A percentile compares a stretch with the other conserved stretches of the same genome.
Conservation (phyloP, 2,329 filamentous ascomycete species). For the Pseudocercospora pini-densiflorae region DNA sequence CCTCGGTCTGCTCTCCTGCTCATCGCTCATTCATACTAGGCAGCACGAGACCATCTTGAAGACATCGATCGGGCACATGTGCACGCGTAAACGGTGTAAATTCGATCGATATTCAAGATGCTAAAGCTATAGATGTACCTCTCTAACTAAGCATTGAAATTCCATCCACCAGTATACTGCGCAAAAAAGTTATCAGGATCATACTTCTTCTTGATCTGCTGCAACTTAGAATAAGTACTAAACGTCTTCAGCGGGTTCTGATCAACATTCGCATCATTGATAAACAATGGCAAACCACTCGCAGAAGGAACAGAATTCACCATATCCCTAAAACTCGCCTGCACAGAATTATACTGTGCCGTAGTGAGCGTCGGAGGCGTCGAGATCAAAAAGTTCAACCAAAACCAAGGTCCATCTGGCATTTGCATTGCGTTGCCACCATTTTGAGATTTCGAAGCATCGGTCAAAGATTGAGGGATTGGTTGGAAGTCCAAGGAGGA, state of each 20-base stretch:
- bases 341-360: conserved; percentile 11
- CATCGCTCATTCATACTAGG: no score
- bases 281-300: conserved; percentile 7
- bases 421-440: conserved; percentile 15
- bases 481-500: conserved; percentile 28
- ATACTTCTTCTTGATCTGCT: conserved; percentile 15
- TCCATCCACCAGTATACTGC: conserved; percentile 13
- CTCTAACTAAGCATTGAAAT: conserved; percentile 9
- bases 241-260: conserved; percentile 16
- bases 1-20: no score
- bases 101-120: no score
- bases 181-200: conserved; percentile 16
- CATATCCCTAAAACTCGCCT: conserved; percentile 17
- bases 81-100: no score
- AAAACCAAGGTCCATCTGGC: conserved; percentile 15
- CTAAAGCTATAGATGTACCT: neutral
- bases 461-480: conserved; percentile 10
- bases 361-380: neutral
- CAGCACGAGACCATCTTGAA: no score
- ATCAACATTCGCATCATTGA: conserved; percentile 12
- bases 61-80: no score
- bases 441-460: conserved; percentile 8
- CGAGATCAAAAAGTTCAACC: conserved; percentile 7
- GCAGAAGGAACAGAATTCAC: conserved; percentile 8
- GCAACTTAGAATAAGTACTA: conserved; percentile 11